Conservation (phyloP, 768 basidiomycete genomes). For the Hydnomerulius pinastri region DNA sequence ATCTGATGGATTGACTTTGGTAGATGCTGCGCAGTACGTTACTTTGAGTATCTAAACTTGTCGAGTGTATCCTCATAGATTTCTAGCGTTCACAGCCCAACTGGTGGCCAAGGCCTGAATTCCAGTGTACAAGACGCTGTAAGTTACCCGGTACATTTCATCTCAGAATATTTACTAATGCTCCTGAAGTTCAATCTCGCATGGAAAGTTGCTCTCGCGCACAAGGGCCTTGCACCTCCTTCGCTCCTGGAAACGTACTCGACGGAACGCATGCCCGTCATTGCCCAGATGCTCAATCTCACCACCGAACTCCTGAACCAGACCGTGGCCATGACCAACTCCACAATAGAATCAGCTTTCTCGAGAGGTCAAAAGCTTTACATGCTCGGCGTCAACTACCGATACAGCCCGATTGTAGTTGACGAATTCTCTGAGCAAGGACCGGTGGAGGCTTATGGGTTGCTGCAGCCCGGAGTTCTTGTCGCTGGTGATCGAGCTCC, state of each 20-base stretch:
- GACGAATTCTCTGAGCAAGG: slow-evolving; percentile 33
- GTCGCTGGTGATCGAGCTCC: slow-evolving; percentile 48
- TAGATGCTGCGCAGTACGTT: slow-evolving; percentile 48
- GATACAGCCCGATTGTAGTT: slow-evolving; percentile 36
- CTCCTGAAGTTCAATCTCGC: slow-evolving; percentile 39
- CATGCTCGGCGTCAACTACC: slow-evolving; percentile 38
- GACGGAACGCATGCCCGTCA: slow-evolving; percentile 47
- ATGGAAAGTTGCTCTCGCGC: slow-evolving; percentile 48
- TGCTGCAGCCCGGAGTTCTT: slow-evolving; percentile 26
- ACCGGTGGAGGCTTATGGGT: slow-evolving; percentile 13
- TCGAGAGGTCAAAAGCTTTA: slow-evolving; percentile 7
- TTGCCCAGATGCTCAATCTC: slow-evolving; percentile 45
- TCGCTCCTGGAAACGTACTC: slow-evolving; percentile 43
- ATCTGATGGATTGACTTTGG: background rate
- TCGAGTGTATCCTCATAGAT: background rate
- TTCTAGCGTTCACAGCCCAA: slow-evolving; percentile 25
- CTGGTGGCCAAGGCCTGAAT: slow-evolving; percentile 37
- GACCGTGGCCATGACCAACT: background rate
- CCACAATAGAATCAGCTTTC: background rate
- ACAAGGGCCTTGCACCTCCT: slow-evolving; percentile 36
- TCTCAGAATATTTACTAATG: background rate
- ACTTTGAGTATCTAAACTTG: background rate
- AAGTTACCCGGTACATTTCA: slow-evolving; percentile 3
- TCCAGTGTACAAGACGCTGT: slow-evolving; percentile 42
- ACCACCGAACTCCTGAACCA: slow-evolving; percentile 30